phyloP scores from a whole-genome alignment of 164 flowering plant species.

The Magnolia sinica region DNA sequence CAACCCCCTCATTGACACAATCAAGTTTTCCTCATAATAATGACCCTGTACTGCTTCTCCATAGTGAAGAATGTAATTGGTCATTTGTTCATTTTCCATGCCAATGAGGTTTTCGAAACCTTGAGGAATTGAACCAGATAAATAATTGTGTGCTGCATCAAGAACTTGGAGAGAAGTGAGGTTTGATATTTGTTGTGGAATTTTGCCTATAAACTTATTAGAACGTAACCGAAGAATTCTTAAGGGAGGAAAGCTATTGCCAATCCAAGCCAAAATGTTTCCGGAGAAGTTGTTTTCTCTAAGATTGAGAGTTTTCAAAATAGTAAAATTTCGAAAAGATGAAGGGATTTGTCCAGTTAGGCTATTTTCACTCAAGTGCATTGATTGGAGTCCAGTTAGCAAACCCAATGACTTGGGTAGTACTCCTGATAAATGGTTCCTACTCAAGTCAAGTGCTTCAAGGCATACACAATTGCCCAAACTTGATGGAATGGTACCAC shows the following conservation, averaged over 20 bases:
- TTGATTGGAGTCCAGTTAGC: not conserved
- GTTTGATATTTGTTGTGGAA: not conserved
- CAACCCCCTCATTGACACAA: constrained; percentile 6
- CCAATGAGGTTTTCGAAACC: constrained; percentile 16
- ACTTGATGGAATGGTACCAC: not conserved
- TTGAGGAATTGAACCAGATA: constrained; percentile 23
- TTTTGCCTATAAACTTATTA: constrained; percentile 1
- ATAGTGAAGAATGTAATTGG: not conserved
- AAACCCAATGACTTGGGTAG: not conserved
- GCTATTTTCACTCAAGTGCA: not conserved
- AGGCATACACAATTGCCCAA: not conserved
- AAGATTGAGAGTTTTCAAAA: constrained; percentile 2
- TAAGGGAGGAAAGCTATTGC: not conserved
- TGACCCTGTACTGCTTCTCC: not conserved
- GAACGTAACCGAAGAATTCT: not conserved
- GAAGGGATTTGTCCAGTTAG: not conserved
- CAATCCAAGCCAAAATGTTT: not conserved
- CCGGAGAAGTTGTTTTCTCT: constrained; percentile 4
- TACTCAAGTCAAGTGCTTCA: not conserved
- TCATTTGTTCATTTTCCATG: not conserved
- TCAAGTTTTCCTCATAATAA: not conserved
- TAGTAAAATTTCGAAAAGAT: not conserved
- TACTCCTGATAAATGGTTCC: not conserved
- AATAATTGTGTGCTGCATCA: constrained; percentile 16
- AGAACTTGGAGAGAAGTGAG: not conserved